phyloP scores from a whole-genome alignment of 352 stramenopile genomes.

The Elongisporangium undulatum region DNA sequence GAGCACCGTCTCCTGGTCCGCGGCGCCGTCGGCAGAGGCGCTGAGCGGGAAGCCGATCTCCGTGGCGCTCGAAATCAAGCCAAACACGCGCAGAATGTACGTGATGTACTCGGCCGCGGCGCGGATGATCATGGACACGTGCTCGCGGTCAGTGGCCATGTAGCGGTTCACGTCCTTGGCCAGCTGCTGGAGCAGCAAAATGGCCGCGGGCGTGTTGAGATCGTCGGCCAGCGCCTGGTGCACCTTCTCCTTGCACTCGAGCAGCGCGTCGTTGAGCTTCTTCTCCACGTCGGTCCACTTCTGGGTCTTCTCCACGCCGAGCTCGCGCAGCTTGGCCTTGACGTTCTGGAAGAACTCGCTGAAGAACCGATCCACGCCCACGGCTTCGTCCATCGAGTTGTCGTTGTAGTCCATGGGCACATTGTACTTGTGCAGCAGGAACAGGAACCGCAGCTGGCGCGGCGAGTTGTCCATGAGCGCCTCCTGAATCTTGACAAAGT shows the following conservation, averaged over 20 bases:
- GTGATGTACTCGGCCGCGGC: slow-evolving; percentile 87
- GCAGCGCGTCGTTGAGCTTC: slow-evolving; percentile 53
- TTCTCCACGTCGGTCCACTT: slow-evolving; percentile 79
- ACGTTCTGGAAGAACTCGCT: slow-evolving; percentile 94
- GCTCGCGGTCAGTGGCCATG: slow-evolving; percentile 49
- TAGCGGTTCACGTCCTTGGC: slow-evolving; percentile 86
- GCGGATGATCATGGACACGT: slow-evolving; percentile 79
- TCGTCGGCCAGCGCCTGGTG: slow-evolving; percentile 83
- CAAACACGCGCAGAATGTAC: slow-evolving; percentile 81
- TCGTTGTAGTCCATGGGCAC: slow-evolving; percentile 94
- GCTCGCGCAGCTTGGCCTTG: slow-evolving; percentile 79
- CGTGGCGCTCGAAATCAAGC: slow-evolving; percentile 57
- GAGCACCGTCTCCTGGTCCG: slow-evolving; percentile 77
- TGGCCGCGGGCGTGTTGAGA: slow-evolving; percentile 86
- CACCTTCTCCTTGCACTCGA: slow-evolving; percentile 80
- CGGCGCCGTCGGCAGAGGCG: slow-evolving; percentile 22
- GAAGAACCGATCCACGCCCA: slow-evolving; percentile 89
- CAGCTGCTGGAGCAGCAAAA: slow-evolving; percentile 70
- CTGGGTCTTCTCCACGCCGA: slow-evolving; percentile 74
- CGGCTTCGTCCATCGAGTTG: slow-evolving; percentile 92
- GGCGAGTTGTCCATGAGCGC: slow-evolving; percentile 77
- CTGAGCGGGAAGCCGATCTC: slow-evolving; percentile 82
- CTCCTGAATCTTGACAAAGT: slow-evolving; percentile 98
- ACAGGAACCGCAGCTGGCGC: slow-evolving; percentile 86
- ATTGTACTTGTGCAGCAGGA: slow-evolving; percentile 94